These are phyloP conservation scores for Crocinoboletus sp. DNA, from an alignment of 1,284 basidiomycete genomes.

Conservation along the genomic window DNA sequence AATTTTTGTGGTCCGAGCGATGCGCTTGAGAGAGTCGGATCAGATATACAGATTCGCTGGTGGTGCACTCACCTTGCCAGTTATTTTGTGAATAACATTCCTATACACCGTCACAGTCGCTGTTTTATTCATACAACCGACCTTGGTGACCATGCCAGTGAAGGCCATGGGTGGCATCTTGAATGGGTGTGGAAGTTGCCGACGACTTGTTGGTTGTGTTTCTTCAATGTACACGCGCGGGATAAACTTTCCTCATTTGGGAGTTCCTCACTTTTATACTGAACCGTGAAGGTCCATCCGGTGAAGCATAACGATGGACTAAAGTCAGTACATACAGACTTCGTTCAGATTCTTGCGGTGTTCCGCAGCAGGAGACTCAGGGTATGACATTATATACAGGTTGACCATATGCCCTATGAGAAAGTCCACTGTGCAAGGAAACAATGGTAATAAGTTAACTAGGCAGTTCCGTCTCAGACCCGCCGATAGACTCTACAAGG, in stretches of 20 bases:
- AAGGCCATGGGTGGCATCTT: constrained; percentile 73
- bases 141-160: constrained; percentile 69
- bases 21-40: constrained; percentile 41
- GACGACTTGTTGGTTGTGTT: too few relatives aligned
- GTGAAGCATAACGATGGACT: too few relatives aligned
- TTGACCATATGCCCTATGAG: too few relatives aligned
- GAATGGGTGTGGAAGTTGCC: background rate
- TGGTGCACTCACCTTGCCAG: constrained; percentile 57
- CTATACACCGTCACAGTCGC: constrained; percentile 76
- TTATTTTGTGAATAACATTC: constrained; percentile 59
- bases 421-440: too few relatives aligned
- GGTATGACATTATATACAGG: too few relatives aligned
- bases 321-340: too few relatives aligned
- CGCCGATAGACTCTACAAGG: background rate
- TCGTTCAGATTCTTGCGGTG: too few relatives aligned
- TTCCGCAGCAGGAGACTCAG: too few relatives aligned
- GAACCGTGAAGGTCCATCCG: too few relatives aligned
- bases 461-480: too few relatives aligned
- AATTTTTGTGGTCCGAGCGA: constrained; percentile 70
- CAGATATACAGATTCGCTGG: background rate
- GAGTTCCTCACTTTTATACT: too few relatives aligned
- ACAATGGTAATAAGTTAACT: too few relatives aligned
- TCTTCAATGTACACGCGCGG: background rate
- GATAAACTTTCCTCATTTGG: constrained; percentile 5
- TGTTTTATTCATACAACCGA: constrained; percentile 76